Evolutionary conservation across 805 yeast species (phyloP).

Genomic region (Candida maris): DNA sequence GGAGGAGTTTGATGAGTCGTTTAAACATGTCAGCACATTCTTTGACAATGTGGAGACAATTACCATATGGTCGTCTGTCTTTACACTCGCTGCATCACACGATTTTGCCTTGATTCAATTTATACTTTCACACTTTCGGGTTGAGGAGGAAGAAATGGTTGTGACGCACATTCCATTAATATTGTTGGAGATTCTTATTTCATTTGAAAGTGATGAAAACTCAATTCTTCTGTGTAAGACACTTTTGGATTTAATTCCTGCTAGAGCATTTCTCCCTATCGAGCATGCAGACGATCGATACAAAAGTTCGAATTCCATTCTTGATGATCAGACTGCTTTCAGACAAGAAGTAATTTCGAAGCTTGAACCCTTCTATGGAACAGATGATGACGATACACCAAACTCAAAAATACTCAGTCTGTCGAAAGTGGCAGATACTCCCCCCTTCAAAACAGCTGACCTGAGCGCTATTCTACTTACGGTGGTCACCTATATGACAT

Average conservation of each 20-base stretch:
- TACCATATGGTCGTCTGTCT: slow-evolving; percentile 69
- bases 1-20: slow-evolving; percentile 39
- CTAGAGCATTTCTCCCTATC: slow-evolving; percentile 56
- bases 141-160: slow-evolving; percentile 85
- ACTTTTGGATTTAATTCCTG: slow-evolving; percentile 56
- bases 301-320: slow-evolving; percentile 6
- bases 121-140: slow-evolving; percentile 61
- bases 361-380: slow-evolving; percentile 16
- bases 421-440: slow-evolving; percentile 14
- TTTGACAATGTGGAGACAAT: slow-evolving; percentile 85
- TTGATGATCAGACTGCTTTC: slow-evolving; percentile 12
- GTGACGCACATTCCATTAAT: slow-evolving; percentile 72
- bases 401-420: slow-evolving; percentile 31
- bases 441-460: slow-evolving; percentile 34
- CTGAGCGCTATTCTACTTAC: slow-evolving; percentile 40
- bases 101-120: slow-evolving; percentile 52
- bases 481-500: slow-evolving; percentile 24
- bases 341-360: slow-evolving; percentile 8
- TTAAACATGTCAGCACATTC: slow-evolving; percentile 60
- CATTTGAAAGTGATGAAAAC: slow-evolving; percentile 18
- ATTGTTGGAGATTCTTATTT: slow-evolving; percentile 44
- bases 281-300: slow-evolving; percentile 35
- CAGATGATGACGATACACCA: slow-evolving; percentile 4
- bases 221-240: slow-evolving; percentile 41
- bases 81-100: slow-evolving; percentile 38